Base-by-base conservation (phyloP, 2,329 filamentous ascomycete species). In the Diaporthe sp. region DNA sequence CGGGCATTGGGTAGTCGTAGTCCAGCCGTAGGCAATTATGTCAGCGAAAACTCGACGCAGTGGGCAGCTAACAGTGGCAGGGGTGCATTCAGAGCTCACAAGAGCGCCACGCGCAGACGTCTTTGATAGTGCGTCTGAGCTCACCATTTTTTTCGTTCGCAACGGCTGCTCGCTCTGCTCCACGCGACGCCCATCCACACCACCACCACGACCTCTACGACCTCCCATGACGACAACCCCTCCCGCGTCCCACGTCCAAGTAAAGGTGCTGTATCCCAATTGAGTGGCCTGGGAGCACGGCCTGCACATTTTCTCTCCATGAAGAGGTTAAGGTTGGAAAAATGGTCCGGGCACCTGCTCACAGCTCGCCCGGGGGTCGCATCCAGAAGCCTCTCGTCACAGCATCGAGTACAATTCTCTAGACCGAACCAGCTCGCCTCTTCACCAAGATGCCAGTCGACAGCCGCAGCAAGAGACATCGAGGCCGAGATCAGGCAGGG, bases 261-360 rank as follows among this genome's bases (percentile, higher is more conserved):
- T 71, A 75, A 71, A 65, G 73, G 73, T 75, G 73, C 75, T 71
- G 75, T 67, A 55, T 70, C 75, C 72, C 75, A 73, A 77, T 73
- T 58, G 59, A 58, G 53, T 28, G 37, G 46, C 49, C 57, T 75
- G 73, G 57, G 73, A 65, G 57, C 69, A 46, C 58, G 25, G 39
- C 57, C 55, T 74, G 72, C 73, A 77, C 74, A 61, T 73, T 68
- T 62, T 65, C 62, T 78, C 75, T 79, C 81, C 80, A 92, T 92
- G 90, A 91, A 91, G 87, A 89, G 89, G 85, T 86, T 92, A 88
- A 87, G 89, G 80, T 82, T 91, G 81, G 87, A 89, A 79, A 87
- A 88, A 86, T 89, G 90, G 87, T 88, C 90, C 81, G 86, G 87
- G 82, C 91, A 91, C 86, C 86, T 90, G 86, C 88, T 92, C 82